These are phyloP conservation scores for Vaccinium myrtillus DNA, from an alignment of 148 eudicot species.

Conservation along the genomic window DNA sequence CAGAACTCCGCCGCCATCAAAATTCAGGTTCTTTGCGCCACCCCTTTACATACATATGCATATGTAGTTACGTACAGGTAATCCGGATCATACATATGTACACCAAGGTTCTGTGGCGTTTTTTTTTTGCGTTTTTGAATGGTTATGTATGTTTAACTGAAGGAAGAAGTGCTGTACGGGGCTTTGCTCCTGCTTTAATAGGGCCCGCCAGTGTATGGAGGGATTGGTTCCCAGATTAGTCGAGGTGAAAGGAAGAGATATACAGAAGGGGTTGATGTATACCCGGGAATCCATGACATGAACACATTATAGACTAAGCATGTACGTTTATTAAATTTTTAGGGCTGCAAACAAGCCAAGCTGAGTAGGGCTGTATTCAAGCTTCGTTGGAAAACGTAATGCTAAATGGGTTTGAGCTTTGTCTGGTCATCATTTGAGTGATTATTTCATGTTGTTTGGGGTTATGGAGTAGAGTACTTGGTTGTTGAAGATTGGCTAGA, in stretches of 20 bases:
- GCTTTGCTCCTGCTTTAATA: too few species aligned
- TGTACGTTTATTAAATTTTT: not conserved
- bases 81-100: not conserved
- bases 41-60: not conserved
- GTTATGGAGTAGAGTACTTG: not conserved
- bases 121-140: not conserved
- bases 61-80: not conserved
- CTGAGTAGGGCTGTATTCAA: not conserved
- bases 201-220: too few species aligned
- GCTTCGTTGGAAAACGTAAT: too few species aligned
- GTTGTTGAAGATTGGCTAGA: not conserved
- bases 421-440: not conserved
- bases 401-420: not conserved
- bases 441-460: not conserved
- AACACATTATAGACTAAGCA: not conserved
- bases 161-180: too few species aligned
- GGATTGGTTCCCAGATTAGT: too few species aligned
- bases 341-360: not conserved
- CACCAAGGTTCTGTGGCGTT: not conserved
- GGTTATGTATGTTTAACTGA: not conserved
- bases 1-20: constrained; percentile 78
- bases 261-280: not conserved
- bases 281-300: not conserved
- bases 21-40: constrained; percentile 59
- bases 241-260: not conserved